Conservation (phyloP, 2,329 filamentous ascomycete species). For the Triangularia setosa region DNA sequence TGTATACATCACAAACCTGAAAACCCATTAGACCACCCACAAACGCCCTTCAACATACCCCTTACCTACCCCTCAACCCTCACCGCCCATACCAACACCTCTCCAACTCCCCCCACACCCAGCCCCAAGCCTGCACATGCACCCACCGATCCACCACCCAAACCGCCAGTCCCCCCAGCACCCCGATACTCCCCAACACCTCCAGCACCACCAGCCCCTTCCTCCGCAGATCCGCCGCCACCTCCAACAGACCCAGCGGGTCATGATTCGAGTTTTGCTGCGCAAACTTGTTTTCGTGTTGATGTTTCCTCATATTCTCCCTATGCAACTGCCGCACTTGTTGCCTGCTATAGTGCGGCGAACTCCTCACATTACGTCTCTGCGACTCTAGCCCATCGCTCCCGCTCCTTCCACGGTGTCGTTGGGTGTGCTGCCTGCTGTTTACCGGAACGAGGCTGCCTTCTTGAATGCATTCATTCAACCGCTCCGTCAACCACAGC, state of each 20-base stretch:
- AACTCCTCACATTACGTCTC: neutral
- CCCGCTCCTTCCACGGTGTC: conserved; percentile 28
- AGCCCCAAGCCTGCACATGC: conserved; percentile 28
- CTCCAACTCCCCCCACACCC: conserved; percentile 30
- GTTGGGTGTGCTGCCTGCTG: conserved; percentile 24
- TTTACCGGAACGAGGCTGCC: conserved; percentile 54
- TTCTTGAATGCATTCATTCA: conserved; percentile 65
- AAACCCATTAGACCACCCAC: neutral
- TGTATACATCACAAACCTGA: neutral
- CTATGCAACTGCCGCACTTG: conserved; percentile 1
- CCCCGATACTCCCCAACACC: conserved; percentile 67
- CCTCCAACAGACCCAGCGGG: conserved; percentile 71
- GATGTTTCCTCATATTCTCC: neutral
- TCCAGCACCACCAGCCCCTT: conserved; percentile 67
- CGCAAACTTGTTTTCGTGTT: neutral
- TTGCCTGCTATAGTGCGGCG: neutral
- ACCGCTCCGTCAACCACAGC: conserved; percentile 63
- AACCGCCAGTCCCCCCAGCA: conserved; percentile 68
- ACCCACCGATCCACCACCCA: conserved; percentile 45
- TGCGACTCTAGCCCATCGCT: conserved; percentile 24
- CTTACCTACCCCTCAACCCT: neutral
- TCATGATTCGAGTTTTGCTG: conserved; percentile 52
- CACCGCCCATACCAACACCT: conserved; percentile 27
- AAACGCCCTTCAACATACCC: neutral
- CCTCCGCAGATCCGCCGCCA: conserved; percentile 62